phyloP scores from a whole-genome alignment of 1,284 basidiomycete species.

The Volvariella volvacea region DNA sequence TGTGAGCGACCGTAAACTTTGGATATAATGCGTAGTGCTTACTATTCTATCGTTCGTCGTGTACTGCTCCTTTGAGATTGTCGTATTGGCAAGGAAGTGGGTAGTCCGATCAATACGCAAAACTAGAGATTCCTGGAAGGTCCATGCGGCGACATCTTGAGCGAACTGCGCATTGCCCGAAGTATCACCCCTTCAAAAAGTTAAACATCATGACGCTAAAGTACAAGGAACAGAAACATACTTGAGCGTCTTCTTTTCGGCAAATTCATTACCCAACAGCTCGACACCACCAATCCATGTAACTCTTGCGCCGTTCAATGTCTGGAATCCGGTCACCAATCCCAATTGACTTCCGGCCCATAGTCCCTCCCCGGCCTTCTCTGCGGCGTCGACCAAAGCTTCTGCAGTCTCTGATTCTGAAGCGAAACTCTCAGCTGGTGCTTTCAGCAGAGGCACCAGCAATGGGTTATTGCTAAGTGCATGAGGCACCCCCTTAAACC shows the following conservation, averaged over 20 bases:
- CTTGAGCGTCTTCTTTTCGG: constrained; percentile 56
- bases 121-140: constrained; percentile 84
- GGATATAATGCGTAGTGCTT: constrained; percentile 17
- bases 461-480: constrained; percentile 76
- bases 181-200: constrained; percentile 39
- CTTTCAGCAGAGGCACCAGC: constrained; percentile 75
- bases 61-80: constrained; percentile 60
- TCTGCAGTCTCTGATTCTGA: constrained; percentile 58
- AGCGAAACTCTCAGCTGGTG: constrained; percentile 70
- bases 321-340: constrained; percentile 88
- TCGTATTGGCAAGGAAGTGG: constrained; percentile 67
- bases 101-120: constrained; percentile 72
- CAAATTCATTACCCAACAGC: constrained; percentile 70
- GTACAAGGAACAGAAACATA: constrained; percentile 26
- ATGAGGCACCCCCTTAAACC: constrained; percentile 78
- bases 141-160: constrained; percentile 78
- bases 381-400: constrained; percentile 55
- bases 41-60: constrained; percentile 86
- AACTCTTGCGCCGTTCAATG: constrained; percentile 69
- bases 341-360: constrained; percentile 74
- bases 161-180: constrained; percentile 75
- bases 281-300: constrained; percentile 81
- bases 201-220: constrained; percentile 6
- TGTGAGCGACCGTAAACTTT: constrained; percentile 6
- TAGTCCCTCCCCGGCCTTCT: constrained; percentile 66